phyloP scores from a whole-genome alignment of 169 alveolate species.

The Plasmodium cynomolgi region DNA sequence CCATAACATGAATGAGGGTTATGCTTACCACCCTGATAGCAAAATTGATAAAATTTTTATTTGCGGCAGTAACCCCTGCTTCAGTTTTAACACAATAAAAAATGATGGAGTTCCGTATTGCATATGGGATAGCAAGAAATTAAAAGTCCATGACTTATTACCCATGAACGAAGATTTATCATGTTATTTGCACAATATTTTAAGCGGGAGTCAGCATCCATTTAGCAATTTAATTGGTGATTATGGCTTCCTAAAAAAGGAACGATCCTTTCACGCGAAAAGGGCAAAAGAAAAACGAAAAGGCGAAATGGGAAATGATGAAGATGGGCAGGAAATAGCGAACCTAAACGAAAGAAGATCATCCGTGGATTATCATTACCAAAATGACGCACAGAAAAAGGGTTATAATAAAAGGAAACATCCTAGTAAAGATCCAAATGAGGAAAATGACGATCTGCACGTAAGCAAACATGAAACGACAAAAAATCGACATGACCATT shows the following conservation, averaged over 20 bases:
- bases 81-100: slow-evolving; percentile 67
- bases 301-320: slow-evolving; percentile 43
- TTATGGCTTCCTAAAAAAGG: slow-evolving; percentile 67
- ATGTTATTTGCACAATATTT: slow-evolving; percentile 34
- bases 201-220: slow-evolving; percentile 72
- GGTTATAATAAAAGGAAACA: slow-evolving; percentile 70
- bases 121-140: slow-evolving; percentile 72
- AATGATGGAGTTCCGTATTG: slow-evolving; percentile 49
- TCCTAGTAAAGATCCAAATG: slow-evolving; percentile 57
- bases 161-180: slow-evolving; percentile 32
- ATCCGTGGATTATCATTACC: not conserved
- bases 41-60: slow-evolving; percentile 73
- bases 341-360: not conserved
- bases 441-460: slow-evolving; percentile 1
- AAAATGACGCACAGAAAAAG: slow-evolving; percentile 9
- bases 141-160: slow-evolving; percentile 63
- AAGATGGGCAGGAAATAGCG: slow-evolving; percentile 16
- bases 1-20: slow-evolving; percentile 8
- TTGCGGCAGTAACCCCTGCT: slow-evolving; percentile 60
- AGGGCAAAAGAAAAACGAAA: slow-evolving; percentile 25
- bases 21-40: slow-evolving; percentile 67
- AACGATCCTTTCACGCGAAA: slow-evolving; percentile 6
- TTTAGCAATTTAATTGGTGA: slow-evolving; percentile 68
- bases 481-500: slow-evolving; percentile 23
- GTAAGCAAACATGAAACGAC: slow-evolving; percentile 32